Evolutionary conservation across 1,139 yeast species (phyloP).

Genomic region (Blastobotrys buckinghamii): DNA sequence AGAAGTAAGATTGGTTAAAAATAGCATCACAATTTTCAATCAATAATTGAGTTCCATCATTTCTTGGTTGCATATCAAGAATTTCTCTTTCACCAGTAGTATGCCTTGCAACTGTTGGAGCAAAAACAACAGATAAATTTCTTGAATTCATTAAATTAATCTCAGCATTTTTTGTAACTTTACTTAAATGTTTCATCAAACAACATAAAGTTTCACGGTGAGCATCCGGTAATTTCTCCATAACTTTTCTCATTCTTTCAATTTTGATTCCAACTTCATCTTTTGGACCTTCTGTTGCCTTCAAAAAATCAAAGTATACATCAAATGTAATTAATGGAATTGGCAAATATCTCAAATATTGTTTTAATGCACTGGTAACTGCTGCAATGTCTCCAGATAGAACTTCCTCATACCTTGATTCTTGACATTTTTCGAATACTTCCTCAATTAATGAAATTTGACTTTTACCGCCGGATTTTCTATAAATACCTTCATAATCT

Average conservation of each 20-base stretch:
- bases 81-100: conserved; percentile 78
- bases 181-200: conserved; percentile 55
- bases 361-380: conserved; percentile 76
- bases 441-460: conserved; percentile 52
- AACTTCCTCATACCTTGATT: conserved; percentile 35
- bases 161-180: conserved; percentile 27
- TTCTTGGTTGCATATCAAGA: conserved; percentile 77
- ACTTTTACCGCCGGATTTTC: conserved; percentile 85
- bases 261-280: conserved; percentile 32
- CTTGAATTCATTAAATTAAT: conserved; percentile 61
- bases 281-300: conserved; percentile 35
- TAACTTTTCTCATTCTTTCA: conserved; percentile 33
- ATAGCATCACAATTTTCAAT: conserved; percentile 49
- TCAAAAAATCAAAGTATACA: conserved; percentile 61
- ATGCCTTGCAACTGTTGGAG: conserved; percentile 88
- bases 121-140: conserved; percentile 88
- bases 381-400: conserved; percentile 75
- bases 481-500: conserved; percentile 76
- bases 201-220: conserved; percentile 54
- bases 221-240: conserved; percentile 54
- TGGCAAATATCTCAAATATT: conserved; percentile 79
- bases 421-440: conserved; percentile 34
- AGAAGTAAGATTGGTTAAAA: conserved; percentile 24
- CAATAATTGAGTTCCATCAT: conserved; percentile 71
- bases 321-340: conserved; percentile 76